These are phyloP conservation scores for Camillea tinctor DNA, from an alignment of 2,329 filamentous ascomycete species.

Conservation along the genomic window DNA sequence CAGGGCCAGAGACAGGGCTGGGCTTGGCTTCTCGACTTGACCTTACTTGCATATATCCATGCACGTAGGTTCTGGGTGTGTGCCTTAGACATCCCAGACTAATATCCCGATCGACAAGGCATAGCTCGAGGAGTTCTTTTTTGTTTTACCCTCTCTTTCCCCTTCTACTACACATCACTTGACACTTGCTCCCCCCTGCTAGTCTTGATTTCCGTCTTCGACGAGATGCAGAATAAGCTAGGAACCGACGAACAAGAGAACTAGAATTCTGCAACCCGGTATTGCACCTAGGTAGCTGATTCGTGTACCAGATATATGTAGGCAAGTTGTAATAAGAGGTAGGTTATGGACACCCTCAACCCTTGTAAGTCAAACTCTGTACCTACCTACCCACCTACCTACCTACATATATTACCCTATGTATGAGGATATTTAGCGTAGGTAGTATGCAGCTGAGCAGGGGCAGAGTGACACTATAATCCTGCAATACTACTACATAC, in stretches of 20 bases:
- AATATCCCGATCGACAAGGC: background rate
- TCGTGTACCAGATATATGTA: background rate
- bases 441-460: background rate
- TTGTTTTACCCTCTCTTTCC: background rate
- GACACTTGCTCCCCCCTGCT: background rate
- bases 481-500: background rate
- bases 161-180: background rate
- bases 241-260: background rate
- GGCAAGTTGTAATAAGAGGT: background rate
- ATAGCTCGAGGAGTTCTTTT: background rate
- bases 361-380: background rate
- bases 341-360: no score
- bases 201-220: background rate
- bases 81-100: background rate
- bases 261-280: background rate
- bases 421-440: background rate
- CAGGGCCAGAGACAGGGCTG: background rate
- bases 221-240: background rate
- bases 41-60: background rate
- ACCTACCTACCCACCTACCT: background rate
- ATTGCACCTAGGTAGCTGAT: background rate
- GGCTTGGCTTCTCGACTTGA: background rate
- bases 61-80: no score
- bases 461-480: background rate
- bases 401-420: background rate